These are phyloP conservation scores for Mycena latifolia DNA, from an alignment of 768 basidiomycete genomes.

Conservation along the genomic window DNA sequence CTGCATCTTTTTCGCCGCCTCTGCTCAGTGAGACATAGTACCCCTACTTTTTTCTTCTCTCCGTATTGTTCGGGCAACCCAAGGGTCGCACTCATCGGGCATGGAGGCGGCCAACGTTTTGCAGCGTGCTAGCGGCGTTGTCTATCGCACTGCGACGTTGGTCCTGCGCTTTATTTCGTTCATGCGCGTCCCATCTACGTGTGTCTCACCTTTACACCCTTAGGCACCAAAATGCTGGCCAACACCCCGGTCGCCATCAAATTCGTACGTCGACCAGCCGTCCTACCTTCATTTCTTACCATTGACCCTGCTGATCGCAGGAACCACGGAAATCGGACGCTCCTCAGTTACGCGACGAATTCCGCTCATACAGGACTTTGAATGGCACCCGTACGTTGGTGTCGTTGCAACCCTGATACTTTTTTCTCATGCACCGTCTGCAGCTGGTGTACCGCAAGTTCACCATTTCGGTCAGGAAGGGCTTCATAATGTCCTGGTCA, in stretches of 20 bases:
- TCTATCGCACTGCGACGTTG: no score
- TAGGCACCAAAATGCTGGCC: constrained; percentile 89
- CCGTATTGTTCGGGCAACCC: constrained; percentile 7
- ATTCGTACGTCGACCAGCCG: constrained; percentile 73
- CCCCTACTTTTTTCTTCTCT: neutral
- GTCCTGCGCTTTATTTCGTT: neutral
- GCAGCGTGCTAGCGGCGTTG: no score
- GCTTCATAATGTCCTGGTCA: constrained; percentile 94
- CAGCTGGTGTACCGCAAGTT: constrained; percentile 97
- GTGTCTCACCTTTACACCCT: constrained; percentile 15
- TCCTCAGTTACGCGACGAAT: constrained; percentile 97
- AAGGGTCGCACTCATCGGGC: no score
- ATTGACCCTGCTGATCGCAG: constrained; percentile 51
- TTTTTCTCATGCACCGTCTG: constrained; percentile 33
- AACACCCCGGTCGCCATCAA: constrained; percentile 95
- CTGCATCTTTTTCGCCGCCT: neutral
- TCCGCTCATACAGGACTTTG: constrained; percentile 95
- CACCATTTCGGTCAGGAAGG: constrained; percentile 99
- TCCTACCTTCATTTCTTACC: constrained; percentile 17
- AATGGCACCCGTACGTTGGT: constrained; percentile 83
- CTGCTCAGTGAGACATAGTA: neutral
- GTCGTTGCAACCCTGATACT: constrained; percentile 21
- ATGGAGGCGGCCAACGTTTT: no score
- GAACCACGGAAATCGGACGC: constrained; percentile 98
- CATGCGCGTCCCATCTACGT: neutral